Conservation (phyloP, 2,329 filamentous ascomycete genomes). For the Xylaria arbuscula region DNA sequence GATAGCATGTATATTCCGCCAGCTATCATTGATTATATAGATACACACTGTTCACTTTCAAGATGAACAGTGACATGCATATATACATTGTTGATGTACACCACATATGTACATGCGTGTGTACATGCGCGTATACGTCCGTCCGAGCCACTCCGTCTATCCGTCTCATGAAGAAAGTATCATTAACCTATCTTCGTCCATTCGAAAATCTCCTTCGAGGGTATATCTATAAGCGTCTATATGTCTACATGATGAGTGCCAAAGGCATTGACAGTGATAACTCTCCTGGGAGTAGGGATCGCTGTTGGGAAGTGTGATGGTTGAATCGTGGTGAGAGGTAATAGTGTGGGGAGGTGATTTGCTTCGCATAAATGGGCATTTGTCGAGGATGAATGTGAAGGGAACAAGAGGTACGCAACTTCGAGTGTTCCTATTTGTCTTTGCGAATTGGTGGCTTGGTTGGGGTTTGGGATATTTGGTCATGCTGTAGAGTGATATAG, state of each 20-base stretch:
- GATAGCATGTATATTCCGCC: too few species aligned
- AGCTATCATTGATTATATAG: too few species aligned
- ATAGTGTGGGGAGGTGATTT: too few species aligned
- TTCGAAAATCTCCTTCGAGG: background rate
- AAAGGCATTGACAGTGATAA: background rate
- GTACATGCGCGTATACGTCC: background rate
- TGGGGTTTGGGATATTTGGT: too few species aligned
- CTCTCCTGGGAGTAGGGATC: background rate
- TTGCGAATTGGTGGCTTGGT: too few species aligned
- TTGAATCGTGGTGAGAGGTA: too few species aligned
- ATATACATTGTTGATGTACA: background rate
- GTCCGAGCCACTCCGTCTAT: background rate
- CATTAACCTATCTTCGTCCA: background rate
- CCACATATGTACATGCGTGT: background rate
- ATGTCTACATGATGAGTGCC: background rate
- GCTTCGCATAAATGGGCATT: too few species aligned
- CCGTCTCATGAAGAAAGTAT: background rate
- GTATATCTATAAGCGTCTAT: background rate
- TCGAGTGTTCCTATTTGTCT: too few species aligned
- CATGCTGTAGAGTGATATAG: too few species aligned
- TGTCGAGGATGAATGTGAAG: too few species aligned
- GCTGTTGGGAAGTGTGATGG: too few species aligned
- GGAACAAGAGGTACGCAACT: too few species aligned
- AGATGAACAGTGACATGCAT: background rate
- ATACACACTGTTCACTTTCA: background rate